phyloP scores from a whole-genome alignment of 129 eudicot species.

The Erigeron canadensis region DNA sequence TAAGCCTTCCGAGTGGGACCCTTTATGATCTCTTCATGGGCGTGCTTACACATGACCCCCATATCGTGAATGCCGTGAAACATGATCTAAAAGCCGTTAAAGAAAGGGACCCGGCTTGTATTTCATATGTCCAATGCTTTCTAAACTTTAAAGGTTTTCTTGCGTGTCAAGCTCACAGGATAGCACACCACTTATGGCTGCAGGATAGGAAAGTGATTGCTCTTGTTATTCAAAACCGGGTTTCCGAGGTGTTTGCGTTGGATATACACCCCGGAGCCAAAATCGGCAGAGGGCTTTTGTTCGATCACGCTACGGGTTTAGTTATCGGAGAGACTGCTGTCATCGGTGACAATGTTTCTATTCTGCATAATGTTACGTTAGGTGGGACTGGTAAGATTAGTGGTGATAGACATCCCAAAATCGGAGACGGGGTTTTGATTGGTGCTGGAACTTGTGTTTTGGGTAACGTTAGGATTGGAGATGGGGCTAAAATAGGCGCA shows the following conservation, averaged over 20 bases:
- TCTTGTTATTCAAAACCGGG: constrained; percentile 43
- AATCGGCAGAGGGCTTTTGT: constrained; percentile 51
- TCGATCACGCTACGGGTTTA: constrained; percentile 76
- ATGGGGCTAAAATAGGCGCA: constrained; percentile 64
- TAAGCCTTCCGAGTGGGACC: constrained; percentile 28
- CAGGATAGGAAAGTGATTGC: constrained; percentile 42
- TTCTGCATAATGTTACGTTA: constrained; percentile 63
- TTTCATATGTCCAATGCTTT: constrained; percentile 81
- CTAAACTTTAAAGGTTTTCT: constrained; percentile 75
- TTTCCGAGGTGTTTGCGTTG: constrained; percentile 56
- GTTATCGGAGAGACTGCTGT: constrained; percentile 69
- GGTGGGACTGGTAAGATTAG: constrained; percentile 62
- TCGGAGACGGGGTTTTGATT: constrained; percentile 70
- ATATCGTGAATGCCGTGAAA: constrained; percentile 12
- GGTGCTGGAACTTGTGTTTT: constrained; percentile 66
- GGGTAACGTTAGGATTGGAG: constrained; percentile 56
- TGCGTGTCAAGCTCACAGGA: constrained; percentile 63
- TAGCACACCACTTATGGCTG: constrained; percentile 50
- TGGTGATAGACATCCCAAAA: constrained; percentile 66
- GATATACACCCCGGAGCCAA: constrained; percentile 72
- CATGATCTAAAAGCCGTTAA: constrained; percentile 44
- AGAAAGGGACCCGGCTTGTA: constrained; percentile 93
- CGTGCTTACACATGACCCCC: constrained; percentile 24
- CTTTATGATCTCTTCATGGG: constrained; percentile 23
- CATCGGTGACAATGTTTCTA: constrained; percentile 53